Conservation (phyloP, 352 stramenopile genomes). For the Pythium phragmiticola region DNA sequence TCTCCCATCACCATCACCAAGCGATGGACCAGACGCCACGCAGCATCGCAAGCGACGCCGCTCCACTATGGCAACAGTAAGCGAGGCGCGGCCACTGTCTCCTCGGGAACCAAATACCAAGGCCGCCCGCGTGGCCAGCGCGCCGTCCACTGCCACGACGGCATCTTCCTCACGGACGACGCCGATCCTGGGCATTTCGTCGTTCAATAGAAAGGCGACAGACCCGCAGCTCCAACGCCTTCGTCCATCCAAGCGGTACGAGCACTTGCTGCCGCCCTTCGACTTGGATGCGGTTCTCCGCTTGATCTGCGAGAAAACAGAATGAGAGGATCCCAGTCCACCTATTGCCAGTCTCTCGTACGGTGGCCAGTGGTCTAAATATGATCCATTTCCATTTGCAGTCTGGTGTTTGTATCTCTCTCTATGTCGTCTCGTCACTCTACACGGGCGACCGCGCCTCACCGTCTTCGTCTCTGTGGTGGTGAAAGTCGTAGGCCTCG, state of each 20-base stretch:
- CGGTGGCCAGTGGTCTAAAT: background rate
- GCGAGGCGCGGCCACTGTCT: background rate
- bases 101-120: slow-evolving; percentile 9
- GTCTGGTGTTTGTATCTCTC: background rate
- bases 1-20: background rate
- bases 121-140: background rate
- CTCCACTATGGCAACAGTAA: background rate
- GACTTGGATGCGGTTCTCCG: slow-evolving; percentile 13
- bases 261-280: slow-evolving; percentile 29
- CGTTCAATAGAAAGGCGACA: slow-evolving; percentile 14
- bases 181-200: slow-evolving; percentile 6
- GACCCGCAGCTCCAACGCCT: slow-evolving; percentile 1
- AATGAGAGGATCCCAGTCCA: background rate
- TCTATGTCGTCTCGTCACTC: background rate
- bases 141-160: background rate
- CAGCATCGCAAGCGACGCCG: slow-evolving; percentile 19
- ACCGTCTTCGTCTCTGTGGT: slow-evolving; percentile 1
- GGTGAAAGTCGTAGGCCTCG: slow-evolving; percentile 18
- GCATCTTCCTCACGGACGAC: background rate
- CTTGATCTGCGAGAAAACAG: slow-evolving; percentile 17
- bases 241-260: slow-evolving; percentile 21
- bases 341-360: background rate
- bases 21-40: background rate
- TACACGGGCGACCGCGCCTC: background rate
- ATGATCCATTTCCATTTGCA: background rate